Conservation (phyloP, 139 green algal genomes). For the Coelastrella sp. region DNA sequence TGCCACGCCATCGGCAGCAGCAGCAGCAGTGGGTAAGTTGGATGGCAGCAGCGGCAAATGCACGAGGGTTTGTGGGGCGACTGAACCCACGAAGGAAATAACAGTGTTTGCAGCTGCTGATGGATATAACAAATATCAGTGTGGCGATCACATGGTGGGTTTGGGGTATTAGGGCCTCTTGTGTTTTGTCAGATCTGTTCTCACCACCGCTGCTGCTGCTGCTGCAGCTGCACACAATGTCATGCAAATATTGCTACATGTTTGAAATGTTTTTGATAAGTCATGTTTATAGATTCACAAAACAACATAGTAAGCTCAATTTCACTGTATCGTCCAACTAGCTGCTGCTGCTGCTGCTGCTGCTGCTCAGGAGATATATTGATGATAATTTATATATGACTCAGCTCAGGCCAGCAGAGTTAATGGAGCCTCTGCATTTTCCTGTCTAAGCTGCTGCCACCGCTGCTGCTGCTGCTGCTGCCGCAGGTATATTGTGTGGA, state of each 20-base stretch:
- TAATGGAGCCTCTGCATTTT: no score
- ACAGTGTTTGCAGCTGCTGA: background rate
- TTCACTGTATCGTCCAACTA: no score
- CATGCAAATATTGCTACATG: no score
- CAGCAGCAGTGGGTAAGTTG: background rate
- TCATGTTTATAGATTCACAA: no score
- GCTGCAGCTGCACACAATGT: background rate
- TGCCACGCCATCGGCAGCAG: background rate
- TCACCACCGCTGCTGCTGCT: background rate
- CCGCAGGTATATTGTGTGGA: no score
- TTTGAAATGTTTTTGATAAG: no score
- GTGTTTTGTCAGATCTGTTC: background rate
- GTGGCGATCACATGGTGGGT: constrained; percentile 1
- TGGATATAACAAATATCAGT: constrained; percentile 21
- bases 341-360: no score
- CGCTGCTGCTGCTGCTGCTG: background rate
- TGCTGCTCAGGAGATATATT: background rate
- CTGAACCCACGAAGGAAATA: background rate
- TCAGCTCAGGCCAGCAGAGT: background rate
- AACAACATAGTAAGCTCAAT: no score
- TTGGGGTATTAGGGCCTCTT: background rate
- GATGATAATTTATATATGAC: background rate
- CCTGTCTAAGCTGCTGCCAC: no score
- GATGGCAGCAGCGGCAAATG: background rate
- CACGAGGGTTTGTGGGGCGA: background rate